phyloP scores from a whole-genome alignment of 768 basidiomycete species.

The Auriscalpium vulgare region DNA sequence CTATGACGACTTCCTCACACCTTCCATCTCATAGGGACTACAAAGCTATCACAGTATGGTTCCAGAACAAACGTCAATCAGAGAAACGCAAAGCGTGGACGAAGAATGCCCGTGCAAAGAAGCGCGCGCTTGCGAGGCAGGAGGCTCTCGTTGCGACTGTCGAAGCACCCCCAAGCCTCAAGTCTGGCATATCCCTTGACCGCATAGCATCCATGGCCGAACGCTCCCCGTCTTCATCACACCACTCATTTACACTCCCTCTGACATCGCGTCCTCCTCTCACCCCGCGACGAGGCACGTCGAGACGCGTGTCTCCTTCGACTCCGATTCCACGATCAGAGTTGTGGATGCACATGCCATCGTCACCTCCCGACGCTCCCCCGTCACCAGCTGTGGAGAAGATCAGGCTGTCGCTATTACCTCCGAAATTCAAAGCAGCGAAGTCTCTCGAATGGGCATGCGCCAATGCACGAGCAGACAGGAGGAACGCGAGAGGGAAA shows the following conservation, averaged over 20 bases:
- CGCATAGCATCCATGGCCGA: conserved; percentile 49
- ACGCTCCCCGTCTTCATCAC: conserved; percentile 17
- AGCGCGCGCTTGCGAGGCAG: conserved; percentile 8
- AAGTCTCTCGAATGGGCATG: conserved; percentile 72
- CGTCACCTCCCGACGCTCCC: conserved; percentile 49
- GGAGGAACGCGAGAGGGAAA: conserved; percentile 12
- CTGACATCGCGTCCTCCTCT: conserved; percentile 8
- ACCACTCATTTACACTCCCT: not conserved
- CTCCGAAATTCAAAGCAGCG: conserved; percentile 34
- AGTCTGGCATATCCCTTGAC: conserved; percentile 39
- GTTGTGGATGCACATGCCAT: conserved; percentile 41
- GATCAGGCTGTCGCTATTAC: conserved; percentile 35
- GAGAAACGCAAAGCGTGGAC: conserved; percentile 15
- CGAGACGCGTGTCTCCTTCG: not conserved
- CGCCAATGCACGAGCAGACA: conserved; percentile 34
- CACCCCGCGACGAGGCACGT: conserved; percentile 11
- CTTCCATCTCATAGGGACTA: conserved; percentile 5
- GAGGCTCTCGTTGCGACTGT: conserved; percentile 6
- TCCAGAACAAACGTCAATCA: conserved; percentile 14
- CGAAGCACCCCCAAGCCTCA: conserved; percentile 4
- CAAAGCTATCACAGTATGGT: conserved; percentile 13
- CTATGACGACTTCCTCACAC: not conserved
- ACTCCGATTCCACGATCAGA: conserved; percentile 4
- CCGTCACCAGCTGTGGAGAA: conserved; percentile 42
- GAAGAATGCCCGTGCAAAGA: conserved; percentile 10